These are phyloP conservation scores for Triangularia verruculosa DNA, from an alignment of 2,329 filamentous ascomycete species.

Conservation along the genomic window DNA sequence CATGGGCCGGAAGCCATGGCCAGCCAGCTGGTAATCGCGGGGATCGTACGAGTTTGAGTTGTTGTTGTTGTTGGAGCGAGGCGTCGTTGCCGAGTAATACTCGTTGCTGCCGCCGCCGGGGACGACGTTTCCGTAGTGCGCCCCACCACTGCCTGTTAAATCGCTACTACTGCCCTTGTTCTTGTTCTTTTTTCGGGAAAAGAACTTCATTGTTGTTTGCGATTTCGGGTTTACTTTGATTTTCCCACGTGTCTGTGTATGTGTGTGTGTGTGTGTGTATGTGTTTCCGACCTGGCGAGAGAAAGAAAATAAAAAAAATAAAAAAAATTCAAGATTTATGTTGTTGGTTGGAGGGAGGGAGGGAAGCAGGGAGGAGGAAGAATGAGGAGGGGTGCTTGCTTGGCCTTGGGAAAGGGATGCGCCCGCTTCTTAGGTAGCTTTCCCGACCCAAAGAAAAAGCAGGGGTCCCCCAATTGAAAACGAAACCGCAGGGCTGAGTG, in stretches of 20 bases:
- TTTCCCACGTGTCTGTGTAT: too few species aligned
- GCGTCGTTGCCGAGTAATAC: neutral
- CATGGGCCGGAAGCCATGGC: slow-evolving; percentile 28
- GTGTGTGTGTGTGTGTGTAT: too few species aligned
- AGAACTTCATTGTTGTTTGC: slow-evolving; percentile 36
- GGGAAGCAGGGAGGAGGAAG: slow-evolving; percentile 6
- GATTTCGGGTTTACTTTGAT: too few species aligned
- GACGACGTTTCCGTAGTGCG: neutral
- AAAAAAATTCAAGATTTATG: too few species aligned
- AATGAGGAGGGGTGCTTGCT: too few species aligned
- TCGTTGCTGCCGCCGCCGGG: neutral
- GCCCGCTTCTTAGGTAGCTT: neutral
- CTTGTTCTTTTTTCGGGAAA: slow-evolving; percentile 35
- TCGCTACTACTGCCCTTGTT: slow-evolving; percentile 25
- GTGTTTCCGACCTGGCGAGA: slow-evolving; percentile 15
- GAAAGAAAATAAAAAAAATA: neutral
- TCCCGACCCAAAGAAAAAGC: too few species aligned
- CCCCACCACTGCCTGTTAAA: slow-evolving; percentile 6
- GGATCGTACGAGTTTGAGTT: slow-evolving; percentile 20
- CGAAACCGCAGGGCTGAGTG: too few species aligned
- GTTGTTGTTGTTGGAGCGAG: slow-evolving; percentile 18
- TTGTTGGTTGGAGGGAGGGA: neutral
- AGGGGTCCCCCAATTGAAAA: too few species aligned
- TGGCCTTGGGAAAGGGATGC: slow-evolving; percentile 11
- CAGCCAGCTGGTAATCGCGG: slow-evolving; percentile 18